Evolutionary conservation across 1,284 basidiomycete genomes (phyloP), one percentile per base, ranked within the genome.

Genomic region (Chalciporus piperatoides): DNA sequence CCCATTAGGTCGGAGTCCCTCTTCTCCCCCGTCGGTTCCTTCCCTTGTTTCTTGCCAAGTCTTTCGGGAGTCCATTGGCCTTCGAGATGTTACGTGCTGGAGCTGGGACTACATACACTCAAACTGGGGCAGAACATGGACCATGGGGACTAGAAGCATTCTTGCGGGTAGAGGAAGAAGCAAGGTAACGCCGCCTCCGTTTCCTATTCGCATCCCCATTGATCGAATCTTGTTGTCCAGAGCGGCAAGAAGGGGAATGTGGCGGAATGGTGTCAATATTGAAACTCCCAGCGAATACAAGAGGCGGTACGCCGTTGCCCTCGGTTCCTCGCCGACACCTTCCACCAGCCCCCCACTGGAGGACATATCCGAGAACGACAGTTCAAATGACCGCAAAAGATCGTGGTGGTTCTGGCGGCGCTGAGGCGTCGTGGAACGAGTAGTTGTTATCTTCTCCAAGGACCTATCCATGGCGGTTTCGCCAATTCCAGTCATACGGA

Each of bases 221-320:
- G 15, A 40, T 44, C 30, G 27, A 3, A 36, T 49, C 51, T 57
- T 37, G 2, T 17, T 23, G 8, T 41, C 15, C 53, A 89, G 81
- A 60, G 69, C 67, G 48, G 78, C 75, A 48, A 76, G 71, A 50
- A 70, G 72, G 52, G 92, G 92, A 0, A 84, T 92, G 68, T 94
- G 91, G 91, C 73, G 70, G 24, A 55, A 77, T 4, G 83, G 83
- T 0, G 69, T 67, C 10, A 59, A 61, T 6, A 72, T 75, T 8
- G 91, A 95, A 59, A 79, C 75, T 5, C 90, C 92, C 0, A 77
- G 83, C 1, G 85, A 90, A 49, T 94, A 90, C 67, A 94, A 95
- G 68, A 80, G 78, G 32, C 77, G 89, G 32, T 65, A 81, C 57
- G 73, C 78, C 0, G 51, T 46, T 23, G 59, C 63, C 2, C 54